Evolutionary conservation across 805 yeast genomes (phyloP).

Genomic region (Suhomyces emberorum): DNA sequence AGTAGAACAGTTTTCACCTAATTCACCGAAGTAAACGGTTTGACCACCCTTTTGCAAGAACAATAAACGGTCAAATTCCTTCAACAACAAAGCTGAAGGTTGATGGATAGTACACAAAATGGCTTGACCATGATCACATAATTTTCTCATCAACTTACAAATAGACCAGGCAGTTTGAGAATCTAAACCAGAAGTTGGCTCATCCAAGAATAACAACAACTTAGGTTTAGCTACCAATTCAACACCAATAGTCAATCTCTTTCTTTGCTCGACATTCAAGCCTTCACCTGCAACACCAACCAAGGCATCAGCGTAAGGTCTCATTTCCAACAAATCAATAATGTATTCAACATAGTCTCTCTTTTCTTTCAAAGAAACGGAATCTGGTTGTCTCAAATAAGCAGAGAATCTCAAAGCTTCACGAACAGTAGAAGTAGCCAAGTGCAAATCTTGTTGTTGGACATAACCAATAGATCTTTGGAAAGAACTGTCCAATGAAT

Average conservation of each 20-base stretch:
- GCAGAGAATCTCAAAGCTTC: constrained; percentile 27
- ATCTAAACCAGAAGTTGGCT: constrained; percentile 44
- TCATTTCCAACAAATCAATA: constrained; percentile 25
- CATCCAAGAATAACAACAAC: constrained; percentile 38
- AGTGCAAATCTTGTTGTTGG: constrained; percentile 34
- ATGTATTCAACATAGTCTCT: constrained; percentile 24
- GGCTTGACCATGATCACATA: constrained; percentile 41
- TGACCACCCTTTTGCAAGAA: constrained; percentile 50
- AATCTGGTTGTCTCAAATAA: constrained; percentile 24
- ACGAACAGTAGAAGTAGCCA: constrained; percentile 30
- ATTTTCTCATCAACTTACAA: constrained; percentile 38
- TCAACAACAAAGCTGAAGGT: constrained; percentile 76
- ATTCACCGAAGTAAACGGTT: constrained; percentile 42
- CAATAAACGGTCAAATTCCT: constrained; percentile 73
- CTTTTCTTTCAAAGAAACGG: constrained; percentile 19
- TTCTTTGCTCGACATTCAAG: constrained; percentile 40
- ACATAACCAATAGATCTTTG: constrained; percentile 34
- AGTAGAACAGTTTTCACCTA: constrained; percentile 29
- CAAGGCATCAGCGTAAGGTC: constrained; percentile 26
- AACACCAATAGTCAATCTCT: constrained; percentile 40
- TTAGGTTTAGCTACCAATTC: constrained; percentile 41
- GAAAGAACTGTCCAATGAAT: constrained; percentile 22
- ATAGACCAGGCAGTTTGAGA: constrained; percentile 44
- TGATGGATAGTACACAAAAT: constrained; percentile 68
- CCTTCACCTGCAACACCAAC: constrained; percentile 37